phyloP scores from a whole-genome alignment of 345 rosid genomes.

The Lumnitzera littorea region DNA sequence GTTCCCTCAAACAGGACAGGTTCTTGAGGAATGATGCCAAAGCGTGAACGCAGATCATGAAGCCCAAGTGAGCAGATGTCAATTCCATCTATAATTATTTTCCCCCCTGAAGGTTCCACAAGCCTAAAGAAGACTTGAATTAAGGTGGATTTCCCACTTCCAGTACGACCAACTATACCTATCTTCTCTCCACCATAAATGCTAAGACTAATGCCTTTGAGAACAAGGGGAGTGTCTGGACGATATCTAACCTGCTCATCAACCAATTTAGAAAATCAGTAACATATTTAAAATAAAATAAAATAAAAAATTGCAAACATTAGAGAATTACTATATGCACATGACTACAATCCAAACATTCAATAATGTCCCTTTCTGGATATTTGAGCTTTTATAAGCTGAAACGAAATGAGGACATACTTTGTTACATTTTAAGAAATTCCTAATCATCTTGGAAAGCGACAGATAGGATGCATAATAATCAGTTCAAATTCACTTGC shows the following conservation, averaged over 20 bases:
- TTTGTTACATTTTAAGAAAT: no score
- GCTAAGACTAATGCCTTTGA: constrained; percentile 71
- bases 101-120: constrained; percentile 84
- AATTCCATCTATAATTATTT: constrained; percentile 72
- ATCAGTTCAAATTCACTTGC: no score
- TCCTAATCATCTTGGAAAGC: no score
- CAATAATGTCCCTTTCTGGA: background rate
- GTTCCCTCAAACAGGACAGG: constrained; percentile 98
- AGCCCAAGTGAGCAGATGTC: constrained; percentile 66
- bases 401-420: no score
- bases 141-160: constrained; percentile 91
- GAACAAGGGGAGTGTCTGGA: constrained; percentile 78
- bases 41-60: constrained; percentile 88
- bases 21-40: constrained; percentile 95
- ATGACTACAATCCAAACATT: background rate
- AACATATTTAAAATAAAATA: background rate
- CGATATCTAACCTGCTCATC: constrained; percentile 71
- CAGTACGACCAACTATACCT: constrained; percentile 91
- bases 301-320: background rate
- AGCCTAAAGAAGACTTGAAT: constrained; percentile 86
- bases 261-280: background rate
- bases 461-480: no score
- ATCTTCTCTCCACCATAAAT: constrained; percentile 85
- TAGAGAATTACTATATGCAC: background rate
- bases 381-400: no score